Conservation (phyloP, 2,329 filamentous ascomycete species). For the Hyphodiscus sp. region DNA sequence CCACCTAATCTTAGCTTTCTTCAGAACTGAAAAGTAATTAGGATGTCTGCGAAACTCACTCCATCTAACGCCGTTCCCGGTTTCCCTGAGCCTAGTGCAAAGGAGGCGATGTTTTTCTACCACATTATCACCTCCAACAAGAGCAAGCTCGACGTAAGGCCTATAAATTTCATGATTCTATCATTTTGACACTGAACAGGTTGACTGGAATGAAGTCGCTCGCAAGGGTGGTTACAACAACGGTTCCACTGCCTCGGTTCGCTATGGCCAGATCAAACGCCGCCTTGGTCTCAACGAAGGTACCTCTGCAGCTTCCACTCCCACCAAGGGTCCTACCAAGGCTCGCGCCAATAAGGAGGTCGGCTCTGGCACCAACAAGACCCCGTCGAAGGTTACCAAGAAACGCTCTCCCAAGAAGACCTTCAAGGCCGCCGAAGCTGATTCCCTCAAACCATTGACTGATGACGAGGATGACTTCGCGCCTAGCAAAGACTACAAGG, state of each 20-base stretch:
- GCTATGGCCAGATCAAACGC: not conserved
- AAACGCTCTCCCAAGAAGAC: not conserved
- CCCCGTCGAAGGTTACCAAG: constrained; percentile 6
- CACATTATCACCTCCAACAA: not conserved
- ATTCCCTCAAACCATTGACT: not conserved
- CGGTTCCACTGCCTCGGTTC: constrained; percentile 7
- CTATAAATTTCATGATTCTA: not conserved
- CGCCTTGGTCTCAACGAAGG: not conserved
- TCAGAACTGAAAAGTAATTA: not conserved
- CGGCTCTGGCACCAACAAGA: not conserved
- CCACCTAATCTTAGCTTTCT: not conserved
- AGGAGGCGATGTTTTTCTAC: not conserved
- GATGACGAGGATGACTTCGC: not conserved
- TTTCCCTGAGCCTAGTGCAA: not conserved
- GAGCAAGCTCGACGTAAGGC: not conserved
- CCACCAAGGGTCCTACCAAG: not conserved
- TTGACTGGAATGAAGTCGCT: constrained; percentile 42
- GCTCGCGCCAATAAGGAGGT: constrained; percentile 1
- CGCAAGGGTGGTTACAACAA: constrained; percentile 39
- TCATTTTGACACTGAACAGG: not conserved
- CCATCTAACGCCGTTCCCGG: too few species aligned
- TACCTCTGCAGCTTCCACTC: not conserved
- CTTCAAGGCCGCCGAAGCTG: not conserved
- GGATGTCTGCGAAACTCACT: not conserved
- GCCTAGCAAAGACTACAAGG: not conserved